These are phyloP conservation scores for Leishmania arabica DNA, from an alignment of 208 protist species.

Conservation along the genomic window DNA sequence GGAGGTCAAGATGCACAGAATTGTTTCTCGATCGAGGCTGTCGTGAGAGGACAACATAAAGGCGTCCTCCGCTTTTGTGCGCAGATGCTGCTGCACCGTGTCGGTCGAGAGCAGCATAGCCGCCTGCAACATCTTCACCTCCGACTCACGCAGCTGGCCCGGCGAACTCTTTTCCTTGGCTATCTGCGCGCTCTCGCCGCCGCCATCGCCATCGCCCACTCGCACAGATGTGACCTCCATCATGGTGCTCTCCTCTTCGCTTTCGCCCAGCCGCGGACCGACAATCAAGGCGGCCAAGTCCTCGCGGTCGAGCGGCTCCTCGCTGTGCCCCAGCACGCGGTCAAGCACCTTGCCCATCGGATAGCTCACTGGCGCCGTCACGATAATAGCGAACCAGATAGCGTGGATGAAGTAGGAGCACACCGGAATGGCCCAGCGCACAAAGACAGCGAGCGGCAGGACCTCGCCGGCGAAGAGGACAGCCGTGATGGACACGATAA, in stretches of 20 bases:
- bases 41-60: slow-evolving; percentile 79
- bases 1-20: slow-evolving; percentile 56
- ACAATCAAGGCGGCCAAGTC: slow-evolving; percentile 78
- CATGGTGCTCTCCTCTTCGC: slow-evolving; percentile 6
- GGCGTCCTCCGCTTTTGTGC: slow-evolving; percentile 49
- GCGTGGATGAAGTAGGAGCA: slow-evolving; percentile 61
- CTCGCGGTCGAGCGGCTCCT: slow-evolving; percentile 61
- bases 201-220: background rate
- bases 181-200: background rate
- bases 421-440: slow-evolving; percentile 76
- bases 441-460: slow-evolving; percentile 90
- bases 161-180: background rate
- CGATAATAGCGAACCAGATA: slow-evolving; percentile 67
- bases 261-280: slow-evolving; percentile 30
- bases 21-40: slow-evolving; percentile 62
- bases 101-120: slow-evolving; percentile 75
- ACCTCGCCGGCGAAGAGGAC: slow-evolving; percentile 93
- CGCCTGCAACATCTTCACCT: slow-evolving; percentile 74
- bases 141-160: slow-evolving; percentile 50
- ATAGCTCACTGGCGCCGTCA: slow-evolving; percentile 74
- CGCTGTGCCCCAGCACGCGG: slow-evolving; percentile 59
- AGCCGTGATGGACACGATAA: slow-evolving; percentile 83
- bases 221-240: slow-evolving; percentile 5
- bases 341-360: slow-evolving; percentile 86
- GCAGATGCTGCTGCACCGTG: slow-evolving; percentile 57